Conservation (phyloP, 768 basidiomycete genomes). For the Lyophyllum atratum region DNA sequence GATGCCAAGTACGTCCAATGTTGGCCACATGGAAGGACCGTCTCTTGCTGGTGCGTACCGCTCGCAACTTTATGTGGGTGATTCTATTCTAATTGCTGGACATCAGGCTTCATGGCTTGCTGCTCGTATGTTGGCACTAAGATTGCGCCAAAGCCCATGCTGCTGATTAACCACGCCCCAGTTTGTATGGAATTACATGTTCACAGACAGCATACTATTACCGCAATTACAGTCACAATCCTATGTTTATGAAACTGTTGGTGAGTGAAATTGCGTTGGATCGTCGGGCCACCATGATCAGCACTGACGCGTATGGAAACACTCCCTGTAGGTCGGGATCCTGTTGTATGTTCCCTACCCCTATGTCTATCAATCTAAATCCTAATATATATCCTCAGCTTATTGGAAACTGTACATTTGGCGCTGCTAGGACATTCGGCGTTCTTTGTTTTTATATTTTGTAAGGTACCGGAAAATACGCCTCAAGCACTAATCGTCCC, state of each 20-base stretch:
- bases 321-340: background rate
- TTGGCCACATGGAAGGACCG: too few relatives aligned
- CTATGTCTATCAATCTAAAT: background rate
- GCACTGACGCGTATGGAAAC: background rate
- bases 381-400: background rate
- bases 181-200: background rate
- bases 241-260: background rate
- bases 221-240: background rate
- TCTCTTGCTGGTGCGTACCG: too few relatives aligned
- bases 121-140: too few relatives aligned
- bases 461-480: background rate
- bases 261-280: background rate
- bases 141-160: too few relatives aligned
- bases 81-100: too few relatives aligned
- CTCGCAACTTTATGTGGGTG: too few relatives aligned
- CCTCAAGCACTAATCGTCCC: background rate
- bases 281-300: background rate
- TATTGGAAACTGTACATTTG: background rate
- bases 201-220: background rate
- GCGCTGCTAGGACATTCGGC: background rate
- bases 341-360: background rate
- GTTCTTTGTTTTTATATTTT: background rate
- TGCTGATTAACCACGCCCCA: background rate
- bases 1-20: too few relatives aligned
- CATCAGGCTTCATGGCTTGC: too few relatives aligned